Conservation (phyloP, 192 early-diverging fungal genomes). For the Endogone sp. region DNA sequence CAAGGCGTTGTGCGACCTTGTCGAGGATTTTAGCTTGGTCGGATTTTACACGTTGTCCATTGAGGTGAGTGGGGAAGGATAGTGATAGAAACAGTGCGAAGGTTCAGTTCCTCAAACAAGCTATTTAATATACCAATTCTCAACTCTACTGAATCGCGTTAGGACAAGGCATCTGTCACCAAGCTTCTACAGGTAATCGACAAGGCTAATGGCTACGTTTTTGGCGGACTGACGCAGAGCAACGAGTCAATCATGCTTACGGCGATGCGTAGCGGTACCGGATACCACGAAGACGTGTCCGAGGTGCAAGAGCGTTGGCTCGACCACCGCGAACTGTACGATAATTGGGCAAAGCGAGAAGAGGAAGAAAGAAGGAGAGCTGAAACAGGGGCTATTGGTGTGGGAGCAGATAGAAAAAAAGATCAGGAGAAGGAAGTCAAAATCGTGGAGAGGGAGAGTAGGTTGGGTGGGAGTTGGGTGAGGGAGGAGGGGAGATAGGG, state of each 20-base stretch:
- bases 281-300: conserved; percentile 26
- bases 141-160: conserved; percentile 25
- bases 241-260: conserved; percentile 75
- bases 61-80: conserved; percentile 20
- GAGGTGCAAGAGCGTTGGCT: conserved; percentile 47
- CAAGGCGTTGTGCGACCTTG: conserved; percentile 80
- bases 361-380: neutral
- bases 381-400: neutral
- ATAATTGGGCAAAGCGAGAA: neutral
- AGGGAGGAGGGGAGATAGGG: neutral
- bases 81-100: neutral
- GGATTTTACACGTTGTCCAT: conserved; percentile 84
- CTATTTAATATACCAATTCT: neutral
- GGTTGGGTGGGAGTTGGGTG: neutral
- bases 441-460: neutral
- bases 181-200: conserved; percentile 77
- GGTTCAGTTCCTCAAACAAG: neutral
- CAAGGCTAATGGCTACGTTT: conserved; percentile 89
- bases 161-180: conserved; percentile 83
- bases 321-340: conserved; percentile 8
- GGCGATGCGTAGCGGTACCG: conserved; percentile 41
- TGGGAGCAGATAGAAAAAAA: too few relatives aligned
- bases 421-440: neutral
- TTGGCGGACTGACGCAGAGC: conserved; percentile 71
- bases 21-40: conserved; percentile 91